phyloP scores from a whole-genome alignment of 768 basidiomycete genomes.

The Glaciozyma antarctica region DNA sequence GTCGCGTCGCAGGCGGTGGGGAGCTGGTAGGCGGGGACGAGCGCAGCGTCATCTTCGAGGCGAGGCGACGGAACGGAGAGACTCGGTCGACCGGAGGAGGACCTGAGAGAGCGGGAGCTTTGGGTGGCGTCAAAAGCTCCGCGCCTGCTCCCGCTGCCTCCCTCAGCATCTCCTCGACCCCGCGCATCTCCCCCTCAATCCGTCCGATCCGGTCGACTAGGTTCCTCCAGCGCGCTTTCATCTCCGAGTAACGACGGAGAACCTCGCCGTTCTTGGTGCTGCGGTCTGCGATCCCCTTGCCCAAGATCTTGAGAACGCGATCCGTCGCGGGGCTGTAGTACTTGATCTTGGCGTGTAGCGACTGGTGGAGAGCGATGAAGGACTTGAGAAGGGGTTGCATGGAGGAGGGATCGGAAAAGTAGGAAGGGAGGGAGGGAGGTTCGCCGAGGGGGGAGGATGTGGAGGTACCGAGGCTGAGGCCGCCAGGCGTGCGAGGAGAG shows the following conservation, averaged over 20 bases:
- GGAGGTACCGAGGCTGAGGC: no score
- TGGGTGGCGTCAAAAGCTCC: neutral
- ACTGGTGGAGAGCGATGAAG: conserved; percentile 23
- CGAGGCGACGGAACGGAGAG: conserved; percentile 16
- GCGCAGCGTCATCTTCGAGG: conserved; percentile 18
- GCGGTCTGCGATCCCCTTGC: conserved; percentile 84
- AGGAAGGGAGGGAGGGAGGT: conserved; percentile 53
- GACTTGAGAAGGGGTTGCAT: conserved; percentile 48
- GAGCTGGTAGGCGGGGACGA: neutral
- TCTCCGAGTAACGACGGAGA: conserved; percentile 76
- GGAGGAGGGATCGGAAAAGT: conserved; percentile 73
- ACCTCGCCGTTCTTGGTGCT: conserved; percentile 96
- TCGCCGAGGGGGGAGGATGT: conserved; percentile 37
- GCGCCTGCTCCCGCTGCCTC: neutral
- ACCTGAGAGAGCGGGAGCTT: neutral
- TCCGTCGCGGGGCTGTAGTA: conserved; percentile 91
- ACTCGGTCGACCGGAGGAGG: neutral
- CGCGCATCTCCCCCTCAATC: conserved; percentile 66
- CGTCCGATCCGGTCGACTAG: conserved; percentile 67
- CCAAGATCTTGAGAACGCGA: conserved; percentile 84
- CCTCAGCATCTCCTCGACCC: conserved; percentile 14
- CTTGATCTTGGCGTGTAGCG: conserved; percentile 42
- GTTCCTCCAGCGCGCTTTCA: conserved; percentile 72
- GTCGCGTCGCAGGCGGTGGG: neutral
- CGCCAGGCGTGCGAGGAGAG: no score